A percentile compares a stretch with the other conserved stretches of the same genome.
These are phyloP conservation scores for Colletotrichum phormii DNA, from an alignment of 2,329 filamentous ascomycete genomes.

Conservation along the genomic window DNA sequence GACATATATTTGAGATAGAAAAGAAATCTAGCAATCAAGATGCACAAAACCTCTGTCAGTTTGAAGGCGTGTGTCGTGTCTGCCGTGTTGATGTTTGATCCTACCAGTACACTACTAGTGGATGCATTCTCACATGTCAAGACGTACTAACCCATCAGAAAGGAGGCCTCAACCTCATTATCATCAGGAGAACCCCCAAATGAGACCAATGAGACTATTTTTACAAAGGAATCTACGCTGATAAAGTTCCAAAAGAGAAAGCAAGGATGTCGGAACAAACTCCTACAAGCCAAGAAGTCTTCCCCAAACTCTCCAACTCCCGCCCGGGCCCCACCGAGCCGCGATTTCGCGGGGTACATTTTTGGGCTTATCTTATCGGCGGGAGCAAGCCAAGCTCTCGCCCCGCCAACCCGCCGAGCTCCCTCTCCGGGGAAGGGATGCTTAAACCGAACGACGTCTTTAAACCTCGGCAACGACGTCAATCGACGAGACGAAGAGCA, in stretches of 20 bases:
- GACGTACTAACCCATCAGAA: neutral
- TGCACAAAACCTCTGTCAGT: slow-evolving; percentile 13
- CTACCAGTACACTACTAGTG: neutral
- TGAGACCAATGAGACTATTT: too few relatives aligned
- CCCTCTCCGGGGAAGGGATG: neutral
- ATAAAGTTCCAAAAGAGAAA: neutral
- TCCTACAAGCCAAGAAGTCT: neutral
- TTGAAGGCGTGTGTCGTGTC: neutral
- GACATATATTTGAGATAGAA: slow-evolving; percentile 18
- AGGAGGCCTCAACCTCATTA: neutral
- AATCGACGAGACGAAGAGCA: neutral
- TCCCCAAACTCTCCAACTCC: neutral
- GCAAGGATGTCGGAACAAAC: neutral
- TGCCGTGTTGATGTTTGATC: neutral
- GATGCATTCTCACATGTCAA: neutral
- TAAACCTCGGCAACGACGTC: neutral
- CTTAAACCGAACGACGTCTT: neutral
- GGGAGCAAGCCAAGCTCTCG: neutral
- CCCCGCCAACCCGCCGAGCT: slow-evolving; percentile 8
- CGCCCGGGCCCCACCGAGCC: slow-evolving; percentile 1
- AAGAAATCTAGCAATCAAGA: slow-evolving; percentile 33
- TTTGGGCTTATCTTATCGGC: slow-evolving; percentile 5
- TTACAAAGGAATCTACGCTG: neutral
- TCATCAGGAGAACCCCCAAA: too few relatives aligned
- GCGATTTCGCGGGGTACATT: slow-evolving; percentile 6